Evolutionary conservation across 768 basidiomycete species (phyloP), one percentile per base, ranked within the genome.

Genomic region (Suillus spraguei): DNA sequence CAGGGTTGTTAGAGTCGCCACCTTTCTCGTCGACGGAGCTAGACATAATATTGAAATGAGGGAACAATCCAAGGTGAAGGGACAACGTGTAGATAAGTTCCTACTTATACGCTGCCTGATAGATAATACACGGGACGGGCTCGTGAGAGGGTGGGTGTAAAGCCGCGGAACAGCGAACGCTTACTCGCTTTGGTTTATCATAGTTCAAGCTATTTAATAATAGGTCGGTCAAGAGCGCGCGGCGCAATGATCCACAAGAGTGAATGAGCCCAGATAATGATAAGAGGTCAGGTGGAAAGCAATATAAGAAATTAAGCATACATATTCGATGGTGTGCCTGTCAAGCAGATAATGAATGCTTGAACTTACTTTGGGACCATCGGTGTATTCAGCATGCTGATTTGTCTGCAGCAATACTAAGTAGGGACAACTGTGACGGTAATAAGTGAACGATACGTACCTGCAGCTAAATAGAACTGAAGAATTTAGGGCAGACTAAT

Each of bases 1-100:
- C 63, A 22, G 33, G 22, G 17, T 33, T 44, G 4, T 41, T 47
- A 2, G 54, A 35, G 8, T 9, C 9, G 20, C 44, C 58, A 36
- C 46, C 46, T 49, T 68, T 60, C 64, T 65, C 56, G 17, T 58
- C 39, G 11, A 39, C 24, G 4, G 39, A 32, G 28, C 24, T 58
- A 17, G 39, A 20, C 56, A 58, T 58, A 2, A 28, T 58, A 5
- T 24, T 11, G 24, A 28, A 6, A 17, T 5, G 9, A 17, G 36
- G 36, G 16, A 24, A 58, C 9, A 10, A 3, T 58, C 35, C 17
- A 20, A 39, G 17, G 39, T 58, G 56, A 41, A 41, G 24, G 1
- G 22, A 41, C 28, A 9, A 20, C 38, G 16, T 17, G 24, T 41
- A 17, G 22, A 39, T 10, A 9, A 24, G 9, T 24, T 17, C 22